Evolutionary conservation across 1,284 basidiomycete genomes (phyloP).

Genomic region (Ustilago crameri): DNA sequence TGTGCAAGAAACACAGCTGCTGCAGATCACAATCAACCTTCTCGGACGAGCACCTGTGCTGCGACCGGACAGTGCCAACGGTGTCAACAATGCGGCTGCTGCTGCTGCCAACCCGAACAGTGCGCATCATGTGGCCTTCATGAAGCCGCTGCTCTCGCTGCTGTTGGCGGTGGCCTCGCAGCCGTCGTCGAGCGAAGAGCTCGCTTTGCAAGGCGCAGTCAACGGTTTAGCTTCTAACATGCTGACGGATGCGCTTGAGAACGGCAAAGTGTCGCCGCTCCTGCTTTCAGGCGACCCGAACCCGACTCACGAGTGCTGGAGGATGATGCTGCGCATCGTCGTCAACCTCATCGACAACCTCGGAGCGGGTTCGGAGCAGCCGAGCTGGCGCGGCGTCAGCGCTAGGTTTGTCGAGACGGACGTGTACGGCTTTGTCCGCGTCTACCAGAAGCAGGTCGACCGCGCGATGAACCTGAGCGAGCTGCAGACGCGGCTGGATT

Average conservation of each 20-base stretch:
- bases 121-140: conserved; percentile 37
- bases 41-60: conserved; percentile 73
- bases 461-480: conserved; percentile 79
- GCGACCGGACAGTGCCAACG: conserved; percentile 25
- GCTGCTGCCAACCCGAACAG: conserved; percentile 29
- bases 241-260: conserved; percentile 79
- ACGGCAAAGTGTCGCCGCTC: conserved; percentile 77
- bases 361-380: conserved; percentile 60
- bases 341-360: conserved; percentile 76
- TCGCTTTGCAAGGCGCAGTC: conserved; percentile 84
- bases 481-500: conserved; percentile 68
- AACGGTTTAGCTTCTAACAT: conserved; percentile 84
- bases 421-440: conserved; percentile 83
- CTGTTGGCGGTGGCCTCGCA: conserved; percentile 85
- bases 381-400: conserved; percentile 69
- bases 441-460: conserved; percentile 83
- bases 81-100: conserved; percentile 9
- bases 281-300: conserved; percentile 78
- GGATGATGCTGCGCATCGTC: conserved; percentile 83
- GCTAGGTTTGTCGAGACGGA: conserved; percentile 87
- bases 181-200: conserved; percentile 80
- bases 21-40: conserved; percentile 80
- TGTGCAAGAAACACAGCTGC: conserved; percentile 83
- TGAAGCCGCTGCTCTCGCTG: conserved; percentile 77
- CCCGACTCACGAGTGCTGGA: conserved; percentile 82